These are phyloP conservation scores for Trichoderma arundinaceum DNA, from an alignment of 2,329 filamentous ascomycete species.

Conservation along the genomic window DNA sequence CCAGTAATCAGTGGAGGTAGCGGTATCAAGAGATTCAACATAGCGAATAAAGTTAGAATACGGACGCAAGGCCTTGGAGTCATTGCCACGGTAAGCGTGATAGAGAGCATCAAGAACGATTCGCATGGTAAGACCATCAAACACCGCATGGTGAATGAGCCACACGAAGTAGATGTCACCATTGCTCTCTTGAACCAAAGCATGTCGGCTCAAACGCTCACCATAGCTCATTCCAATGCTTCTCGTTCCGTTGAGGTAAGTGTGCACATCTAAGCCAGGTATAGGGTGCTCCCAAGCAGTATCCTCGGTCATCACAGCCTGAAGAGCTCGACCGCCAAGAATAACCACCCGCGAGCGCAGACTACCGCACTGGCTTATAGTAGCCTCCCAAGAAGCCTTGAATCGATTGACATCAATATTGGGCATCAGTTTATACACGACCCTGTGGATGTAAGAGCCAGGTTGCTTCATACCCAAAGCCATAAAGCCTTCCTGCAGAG, in stretches of 20 bases:
- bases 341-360: constrained; percentile 30
- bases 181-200: constrained; percentile 20
- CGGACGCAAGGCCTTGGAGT: neutral
- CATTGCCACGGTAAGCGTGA: constrained; percentile 3
- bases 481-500: constrained; percentile 30
- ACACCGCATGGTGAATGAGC: constrained; percentile 29
- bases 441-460: constrained; percentile 28
- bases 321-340: constrained; percentile 7
- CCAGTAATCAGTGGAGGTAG: constrained; percentile 32
- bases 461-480: constrained; percentile 28
- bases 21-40: constrained; percentile 19
- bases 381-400: constrained; percentile 38
- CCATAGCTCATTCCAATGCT: constrained; percentile 28
- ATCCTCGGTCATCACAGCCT: constrained; percentile 20
- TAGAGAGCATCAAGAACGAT: constrained; percentile 26
- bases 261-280: constrained; percentile 9
- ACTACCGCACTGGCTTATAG: constrained; percentile 19
- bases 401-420: constrained; percentile 2
- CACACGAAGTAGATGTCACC: constrained; percentile 25
- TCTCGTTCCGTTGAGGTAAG: constrained; percentile 14
- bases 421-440: constrained; percentile 12
- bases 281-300: constrained; percentile 8
- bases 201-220: constrained; percentile 24
- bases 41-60: constrained; percentile 26
- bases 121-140: constrained; percentile 25